phyloP scores from a whole-genome alignment of 768 basidiomycete species.

The Exidia glandulosa region DNA sequence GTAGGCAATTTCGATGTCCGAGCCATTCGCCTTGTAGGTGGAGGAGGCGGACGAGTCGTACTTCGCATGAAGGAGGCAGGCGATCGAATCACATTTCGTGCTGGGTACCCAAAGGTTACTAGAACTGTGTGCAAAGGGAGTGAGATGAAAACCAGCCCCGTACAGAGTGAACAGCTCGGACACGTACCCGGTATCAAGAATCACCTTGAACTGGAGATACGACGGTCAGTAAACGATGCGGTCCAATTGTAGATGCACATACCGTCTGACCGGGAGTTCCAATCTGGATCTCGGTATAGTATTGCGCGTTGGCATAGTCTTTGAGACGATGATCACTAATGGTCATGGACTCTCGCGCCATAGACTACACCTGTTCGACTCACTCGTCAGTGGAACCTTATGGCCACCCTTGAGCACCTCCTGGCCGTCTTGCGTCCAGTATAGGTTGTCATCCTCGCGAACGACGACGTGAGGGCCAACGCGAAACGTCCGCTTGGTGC shows the following conservation, averaged over 20 bases:
- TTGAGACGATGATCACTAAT: conserved; percentile 2
- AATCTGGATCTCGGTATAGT: conserved; percentile 77
- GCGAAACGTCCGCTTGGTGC: conserved; percentile 50
- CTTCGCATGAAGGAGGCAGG: conserved; percentile 89
- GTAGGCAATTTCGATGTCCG: conserved; percentile 85
- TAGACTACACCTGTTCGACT: too few species aligned
- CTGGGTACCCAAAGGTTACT: conserved; percentile 95
- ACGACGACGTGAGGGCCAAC: conserved; percentile 28
- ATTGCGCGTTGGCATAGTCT: conserved; percentile 99
- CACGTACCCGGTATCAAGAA: conserved; percentile 78
- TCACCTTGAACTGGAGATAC: conserved; percentile 68
- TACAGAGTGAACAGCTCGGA: too few species aligned
- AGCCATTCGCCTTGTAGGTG: conserved; percentile 83
- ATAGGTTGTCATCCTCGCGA: conserved; percentile 43
- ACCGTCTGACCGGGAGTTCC: conserved; percentile 78
- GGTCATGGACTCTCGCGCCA: conserved; percentile 2
- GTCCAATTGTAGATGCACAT: conserved; percentile 16
- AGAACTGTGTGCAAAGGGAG: conserved; percentile 34
- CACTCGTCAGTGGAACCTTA: conserved; percentile 79
- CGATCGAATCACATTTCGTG: conserved; percentile 68
- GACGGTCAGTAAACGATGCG: conserved; percentile 3
- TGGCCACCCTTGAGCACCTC: conserved; percentile 64
- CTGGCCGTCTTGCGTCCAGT: conserved; percentile 58
- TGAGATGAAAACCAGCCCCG: neutral
- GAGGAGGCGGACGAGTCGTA: conserved; percentile 74